Conservation (phyloP, 148 eudicot genomes). For the Spergularia bocconei region DNA sequence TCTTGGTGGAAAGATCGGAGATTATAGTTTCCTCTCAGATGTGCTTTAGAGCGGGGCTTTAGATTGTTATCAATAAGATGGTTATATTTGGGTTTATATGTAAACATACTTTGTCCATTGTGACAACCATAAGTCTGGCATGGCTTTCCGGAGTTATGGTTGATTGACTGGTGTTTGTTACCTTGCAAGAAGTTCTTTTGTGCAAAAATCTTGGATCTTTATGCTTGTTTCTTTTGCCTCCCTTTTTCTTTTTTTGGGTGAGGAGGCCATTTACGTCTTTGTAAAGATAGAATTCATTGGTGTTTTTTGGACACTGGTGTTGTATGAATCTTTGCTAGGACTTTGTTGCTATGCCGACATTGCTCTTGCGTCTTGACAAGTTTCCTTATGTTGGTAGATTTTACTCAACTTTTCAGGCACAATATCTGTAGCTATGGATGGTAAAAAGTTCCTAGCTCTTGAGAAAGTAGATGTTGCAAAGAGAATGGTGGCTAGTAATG, state of each 20-base stretch:
- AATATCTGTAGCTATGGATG: slow-evolving; percentile 21
- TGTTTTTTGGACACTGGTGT: not conserved
- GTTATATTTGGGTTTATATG: not conserved
- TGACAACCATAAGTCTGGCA: not conserved
- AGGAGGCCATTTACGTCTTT: not conserved
- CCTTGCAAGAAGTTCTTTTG: not conserved
- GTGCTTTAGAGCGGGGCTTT: not conserved
- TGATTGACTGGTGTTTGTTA: not conserved
- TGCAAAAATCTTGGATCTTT: not conserved
- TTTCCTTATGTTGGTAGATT: not conserved
- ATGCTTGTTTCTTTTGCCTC: not conserved
- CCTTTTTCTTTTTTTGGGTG: not conserved
- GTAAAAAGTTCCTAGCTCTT: slow-evolving; percentile 29
- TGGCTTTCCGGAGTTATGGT: not conserved
- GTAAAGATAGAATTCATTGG: not conserved
- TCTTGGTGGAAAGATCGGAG: not conserved
- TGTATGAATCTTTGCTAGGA: not conserved
- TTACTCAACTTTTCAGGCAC: slow-evolving; percentile 16
- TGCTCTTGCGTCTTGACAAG: not conserved
- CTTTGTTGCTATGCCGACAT: not conserved
- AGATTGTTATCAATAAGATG: not conserved
- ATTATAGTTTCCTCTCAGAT: not conserved
- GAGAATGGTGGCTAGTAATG: slow-evolving; percentile 34
- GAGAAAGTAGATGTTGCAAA: slow-evolving; percentile 44
- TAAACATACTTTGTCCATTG: not conserved